Conservation (phyloP, 768 basidiomycete species). For the Hortiboletus campestris region DNA sequence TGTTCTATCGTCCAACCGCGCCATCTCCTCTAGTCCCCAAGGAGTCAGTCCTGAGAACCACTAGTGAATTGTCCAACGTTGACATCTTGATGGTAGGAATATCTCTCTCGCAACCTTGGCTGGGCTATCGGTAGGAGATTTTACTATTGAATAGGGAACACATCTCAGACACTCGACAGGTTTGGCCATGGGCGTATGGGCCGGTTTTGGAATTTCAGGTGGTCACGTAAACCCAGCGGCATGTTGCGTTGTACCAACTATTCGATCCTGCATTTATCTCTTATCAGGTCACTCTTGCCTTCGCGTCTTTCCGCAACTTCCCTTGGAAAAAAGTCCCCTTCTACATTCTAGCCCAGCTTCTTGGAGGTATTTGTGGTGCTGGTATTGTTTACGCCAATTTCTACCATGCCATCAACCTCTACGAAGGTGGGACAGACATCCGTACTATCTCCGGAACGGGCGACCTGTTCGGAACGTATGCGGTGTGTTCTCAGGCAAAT, state of each 20-base stretch:
- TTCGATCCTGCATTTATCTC: background rate
- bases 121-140: conserved; percentile 31
- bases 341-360: conserved; percentile 61
- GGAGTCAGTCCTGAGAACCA: conserved; percentile 45
- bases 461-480: conserved; percentile 57
- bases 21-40: conserved; percentile 46
- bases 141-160: background rate
- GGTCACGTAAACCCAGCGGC: conserved; percentile 77
- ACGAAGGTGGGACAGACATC: conserved; percentile 53
- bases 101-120: conserved; percentile 26
- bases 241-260: conserved; percentile 15
- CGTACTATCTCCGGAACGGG: conserved; percentile 61
- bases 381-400: conserved; percentile 63
- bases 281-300: conserved; percentile 61
- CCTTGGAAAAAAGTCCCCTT: conserved; percentile 79
- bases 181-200: conserved; percentile 66
- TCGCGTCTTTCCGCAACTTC: conserved; percentile 70
- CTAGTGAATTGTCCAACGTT: background rate
- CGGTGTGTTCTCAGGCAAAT: conserved; percentile 41
- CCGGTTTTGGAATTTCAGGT: conserved; percentile 63
- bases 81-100: conserved; percentile 15
- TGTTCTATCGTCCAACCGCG: conserved; percentile 44
- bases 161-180: conserved; percentile 30
- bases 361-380: conserved; percentile 60
- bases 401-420: conserved; percentile 62